These are phyloP conservation scores for Calonectria hawksworthii DNA, from an alignment of 2,329 filamentous ascomycete species.

Conservation along the genomic window DNA sequence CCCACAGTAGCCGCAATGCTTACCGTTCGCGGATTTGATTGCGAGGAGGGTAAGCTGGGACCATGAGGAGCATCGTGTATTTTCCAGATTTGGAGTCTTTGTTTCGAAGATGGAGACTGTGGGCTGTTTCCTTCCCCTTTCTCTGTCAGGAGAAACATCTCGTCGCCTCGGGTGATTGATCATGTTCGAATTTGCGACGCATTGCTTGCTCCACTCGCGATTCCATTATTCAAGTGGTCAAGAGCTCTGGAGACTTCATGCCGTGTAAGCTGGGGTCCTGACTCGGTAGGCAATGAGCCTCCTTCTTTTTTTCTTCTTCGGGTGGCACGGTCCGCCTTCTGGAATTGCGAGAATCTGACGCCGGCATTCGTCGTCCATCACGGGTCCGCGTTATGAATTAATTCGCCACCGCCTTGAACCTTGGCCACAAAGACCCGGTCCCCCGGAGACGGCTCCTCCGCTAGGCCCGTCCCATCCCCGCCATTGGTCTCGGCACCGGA, in stretches of 20 bases:
- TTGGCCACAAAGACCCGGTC: slow-evolving; percentile 9
- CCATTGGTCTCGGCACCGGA: slow-evolving; percentile 43
- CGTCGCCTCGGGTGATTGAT: background rate
- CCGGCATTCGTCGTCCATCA: background rate
- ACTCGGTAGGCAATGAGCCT: background rate
- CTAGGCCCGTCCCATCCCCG: slow-evolving; percentile 36
- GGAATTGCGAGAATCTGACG: background rate
- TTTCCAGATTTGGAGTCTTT: background rate
- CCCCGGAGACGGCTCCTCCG: slow-evolving; percentile 29
- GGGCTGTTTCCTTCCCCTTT: background rate
- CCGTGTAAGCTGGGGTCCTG: background rate
- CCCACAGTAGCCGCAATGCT: background rate
- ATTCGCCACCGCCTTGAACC: slow-evolving; percentile 17
- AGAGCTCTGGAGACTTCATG: background rate
- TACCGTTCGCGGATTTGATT: background rate
- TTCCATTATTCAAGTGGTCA: background rate
- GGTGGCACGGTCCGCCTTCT: slow-evolving; percentile 9
- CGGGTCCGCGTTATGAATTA: slow-evolving; percentile 12
- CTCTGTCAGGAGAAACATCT: background rate
- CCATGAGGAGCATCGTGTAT: background rate
- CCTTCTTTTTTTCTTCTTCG: slow-evolving; percentile 2
- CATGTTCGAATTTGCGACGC: background rate
- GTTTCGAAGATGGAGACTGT: background rate
- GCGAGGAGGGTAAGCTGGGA: background rate
- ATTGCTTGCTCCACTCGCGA: background rate